phyloP scores from a whole-genome alignment of 169 alveolate species.

The Amoebophrya sp. region DNA sequence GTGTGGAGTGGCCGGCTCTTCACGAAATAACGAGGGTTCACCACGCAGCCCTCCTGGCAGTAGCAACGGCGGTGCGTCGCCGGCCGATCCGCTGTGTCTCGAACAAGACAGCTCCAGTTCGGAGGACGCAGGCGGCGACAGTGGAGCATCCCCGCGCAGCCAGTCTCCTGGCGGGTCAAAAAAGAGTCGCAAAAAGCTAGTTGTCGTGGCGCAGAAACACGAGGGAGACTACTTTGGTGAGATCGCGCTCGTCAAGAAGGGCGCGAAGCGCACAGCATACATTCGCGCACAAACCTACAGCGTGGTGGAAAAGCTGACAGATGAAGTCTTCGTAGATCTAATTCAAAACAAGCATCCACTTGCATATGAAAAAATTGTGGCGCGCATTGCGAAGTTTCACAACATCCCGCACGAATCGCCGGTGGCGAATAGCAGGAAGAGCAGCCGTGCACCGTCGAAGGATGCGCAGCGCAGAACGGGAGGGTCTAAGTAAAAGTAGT shows the following conservation, averaged over 20 bases:
- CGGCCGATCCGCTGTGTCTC: no score
- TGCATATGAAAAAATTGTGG: not conserved
- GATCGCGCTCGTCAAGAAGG: not conserved
- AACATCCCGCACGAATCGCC: conserved; percentile 9
- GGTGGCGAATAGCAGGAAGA: not conserved
- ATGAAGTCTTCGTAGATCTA: not conserved
- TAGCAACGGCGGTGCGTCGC: no score
- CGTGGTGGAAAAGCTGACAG: not conserved
- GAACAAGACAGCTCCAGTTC: no score
- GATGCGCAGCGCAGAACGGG: no score
- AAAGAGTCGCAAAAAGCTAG: no score
- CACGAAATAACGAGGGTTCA: no score
- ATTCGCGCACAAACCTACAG: not conserved
- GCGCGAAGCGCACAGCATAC: conserved; percentile 12
- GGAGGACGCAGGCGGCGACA: no score
- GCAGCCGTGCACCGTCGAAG: not conserved
- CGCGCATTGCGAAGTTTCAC: conserved; percentile 1
- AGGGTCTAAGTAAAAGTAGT: no score
- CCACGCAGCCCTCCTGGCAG: no score
- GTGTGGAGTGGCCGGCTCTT: no score
- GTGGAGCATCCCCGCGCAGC: no score
- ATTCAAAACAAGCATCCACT: not conserved
- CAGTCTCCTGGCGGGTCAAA: no score
- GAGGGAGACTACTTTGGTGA: conserved; percentile 15
- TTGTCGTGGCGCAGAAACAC: conserved; percentile 11